Conservation (phyloP, 805 yeast genomes). For the Pichia heedii region DNA sequence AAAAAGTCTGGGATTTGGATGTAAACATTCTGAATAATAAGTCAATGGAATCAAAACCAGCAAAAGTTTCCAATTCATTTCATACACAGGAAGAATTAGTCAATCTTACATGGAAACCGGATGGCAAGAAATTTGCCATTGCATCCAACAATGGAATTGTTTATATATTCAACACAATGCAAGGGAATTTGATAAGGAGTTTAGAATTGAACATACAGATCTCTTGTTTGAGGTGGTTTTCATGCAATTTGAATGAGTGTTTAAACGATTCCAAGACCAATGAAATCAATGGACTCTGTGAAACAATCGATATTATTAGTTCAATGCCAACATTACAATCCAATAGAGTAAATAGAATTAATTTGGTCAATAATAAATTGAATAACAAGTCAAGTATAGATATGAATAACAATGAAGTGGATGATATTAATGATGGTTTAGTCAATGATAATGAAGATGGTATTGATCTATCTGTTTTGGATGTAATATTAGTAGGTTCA, state of each 20-base stretch:
- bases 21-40: background rate
- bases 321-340: constrained; percentile 16
- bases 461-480: constrained; percentile 5
- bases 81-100: background rate
- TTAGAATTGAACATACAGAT: constrained; percentile 12
- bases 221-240: constrained; percentile 18
- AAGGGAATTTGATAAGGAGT: constrained; percentile 20
- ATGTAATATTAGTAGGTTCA: constrained; percentile 23
- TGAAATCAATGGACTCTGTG: background rate
- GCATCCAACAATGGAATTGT: constrained; percentile 17
- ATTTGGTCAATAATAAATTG: too few relatives aligned
- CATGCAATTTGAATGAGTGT: background rate
- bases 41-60: too few relatives aligned
- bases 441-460: constrained; percentile 18
- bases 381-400: background rate
- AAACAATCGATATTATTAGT: constrained; percentile 17
- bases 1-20: constrained; percentile 26
- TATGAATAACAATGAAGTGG: background rate
- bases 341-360: constrained; percentile 11
- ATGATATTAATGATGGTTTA: constrained; percentile 17
- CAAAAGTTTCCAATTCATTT: too few relatives aligned
- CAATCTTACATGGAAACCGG: constrained; percentile 23
- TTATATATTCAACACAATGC: constrained; percentile 22
- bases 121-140: constrained; percentile 25
- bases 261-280: background rate